Conservation (phyloP, 257 asterid species). For the Capsicum baccatum region DNA sequence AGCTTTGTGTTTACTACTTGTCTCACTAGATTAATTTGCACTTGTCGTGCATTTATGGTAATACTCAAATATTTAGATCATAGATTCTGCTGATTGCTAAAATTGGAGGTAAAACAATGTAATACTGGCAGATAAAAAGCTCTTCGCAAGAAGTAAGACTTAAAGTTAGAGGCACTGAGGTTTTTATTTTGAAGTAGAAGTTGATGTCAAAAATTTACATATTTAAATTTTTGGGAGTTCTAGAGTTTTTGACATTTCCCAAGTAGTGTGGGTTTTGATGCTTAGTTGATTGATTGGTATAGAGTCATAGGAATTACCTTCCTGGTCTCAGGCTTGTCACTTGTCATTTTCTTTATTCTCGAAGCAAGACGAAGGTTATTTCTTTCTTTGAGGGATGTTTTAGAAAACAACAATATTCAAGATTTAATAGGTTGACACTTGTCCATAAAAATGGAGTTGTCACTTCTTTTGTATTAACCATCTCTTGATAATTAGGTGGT, state of each 20-base stretch:
- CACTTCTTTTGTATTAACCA: neutral
- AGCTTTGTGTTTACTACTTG: neutral
- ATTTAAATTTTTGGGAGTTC: neutral
- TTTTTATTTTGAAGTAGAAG: slow-evolving; percentile 20
- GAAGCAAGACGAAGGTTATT: neutral
- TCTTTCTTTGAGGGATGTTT: neutral
- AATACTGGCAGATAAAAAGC: neutral
- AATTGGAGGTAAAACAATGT: too few relatives aligned
- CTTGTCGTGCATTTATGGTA: neutral
- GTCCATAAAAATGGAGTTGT: neutral
- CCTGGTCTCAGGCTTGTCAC: neutral
- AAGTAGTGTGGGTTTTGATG: slow-evolving; percentile 1
- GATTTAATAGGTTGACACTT: neutral
- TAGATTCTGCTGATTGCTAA: neutral
- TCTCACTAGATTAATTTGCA: neutral
- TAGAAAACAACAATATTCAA: neutral
- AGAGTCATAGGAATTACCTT: neutral
- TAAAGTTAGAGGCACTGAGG: neutral
- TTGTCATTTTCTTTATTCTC: neutral
- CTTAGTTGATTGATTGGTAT: slow-evolving; percentile 2
- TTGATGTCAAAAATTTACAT: neutral
- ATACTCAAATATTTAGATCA: neutral
- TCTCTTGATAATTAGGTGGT: neutral
- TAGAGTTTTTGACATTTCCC: neutral
- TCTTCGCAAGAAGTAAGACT: neutral